Percentiles rank a stretch among this genome's conserved stretches.
Evolutionary conservation across 352 stramenopile species (phyloP).

Genomic region (Pythium sukuiense): DNA sequence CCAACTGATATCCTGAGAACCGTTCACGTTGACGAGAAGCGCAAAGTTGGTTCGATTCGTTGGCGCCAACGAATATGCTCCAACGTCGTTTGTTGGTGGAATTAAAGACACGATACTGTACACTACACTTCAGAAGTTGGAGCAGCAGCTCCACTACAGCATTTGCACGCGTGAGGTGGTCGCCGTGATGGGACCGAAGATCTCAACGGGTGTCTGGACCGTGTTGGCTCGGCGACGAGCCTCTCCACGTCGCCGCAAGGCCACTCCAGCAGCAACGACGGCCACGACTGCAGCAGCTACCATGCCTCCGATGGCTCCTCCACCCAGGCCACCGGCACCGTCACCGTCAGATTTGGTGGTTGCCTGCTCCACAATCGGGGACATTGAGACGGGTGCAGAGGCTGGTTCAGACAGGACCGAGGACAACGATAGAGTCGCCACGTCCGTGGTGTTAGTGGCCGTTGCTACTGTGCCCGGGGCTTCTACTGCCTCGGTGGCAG

Average conservation of each 20-base stretch:
- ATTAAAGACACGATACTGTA: not conserved
- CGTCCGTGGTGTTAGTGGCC: not conserved
- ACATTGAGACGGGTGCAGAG: not conserved
- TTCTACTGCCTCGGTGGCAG: not conserved
- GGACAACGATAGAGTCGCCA: not conserved
- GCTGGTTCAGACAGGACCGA: not conserved
- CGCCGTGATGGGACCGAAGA: not conserved
- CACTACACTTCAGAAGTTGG: not conserved
- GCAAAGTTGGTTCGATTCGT: not conserved
- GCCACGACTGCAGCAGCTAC: not conserved
- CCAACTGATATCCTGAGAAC: no score
- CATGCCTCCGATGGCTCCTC: not conserved
- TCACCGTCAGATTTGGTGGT: not conserved
- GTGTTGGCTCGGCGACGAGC: not conserved
- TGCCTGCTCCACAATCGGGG: not conserved
- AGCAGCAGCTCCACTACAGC: not conserved
- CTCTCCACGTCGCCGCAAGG: slow-evolving; percentile 1
- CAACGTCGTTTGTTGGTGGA: not conserved
- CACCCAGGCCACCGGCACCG: not conserved
- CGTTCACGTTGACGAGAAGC: no score
- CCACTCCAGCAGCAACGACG: not conserved
- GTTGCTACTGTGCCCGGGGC: not conserved
- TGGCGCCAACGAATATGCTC: not conserved
- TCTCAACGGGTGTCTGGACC: not conserved
- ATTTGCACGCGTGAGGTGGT: not conserved